A percentile compares a stretch with the other conserved stretches of the same genome.
Conservation (phyloP, 805 yeast species). For the Kluyveromyces aestuarii region DNA sequence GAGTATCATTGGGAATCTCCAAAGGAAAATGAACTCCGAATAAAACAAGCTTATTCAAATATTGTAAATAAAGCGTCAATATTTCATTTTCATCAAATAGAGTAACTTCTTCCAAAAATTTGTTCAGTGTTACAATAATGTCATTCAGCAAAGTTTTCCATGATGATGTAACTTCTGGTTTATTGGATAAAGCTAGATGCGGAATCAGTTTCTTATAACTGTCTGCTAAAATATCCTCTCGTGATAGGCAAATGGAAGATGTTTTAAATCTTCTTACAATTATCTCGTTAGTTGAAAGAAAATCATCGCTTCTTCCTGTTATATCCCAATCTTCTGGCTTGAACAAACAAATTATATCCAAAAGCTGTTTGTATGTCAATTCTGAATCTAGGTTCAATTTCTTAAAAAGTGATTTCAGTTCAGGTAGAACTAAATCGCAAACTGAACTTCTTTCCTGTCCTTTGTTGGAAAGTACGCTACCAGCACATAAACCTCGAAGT, state of each 20-base stretch:
- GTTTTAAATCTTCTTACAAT: slow-evolving; percentile 17
- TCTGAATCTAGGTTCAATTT: slow-evolving; percentile 17
- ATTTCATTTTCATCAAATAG: slow-evolving; percentile 7
- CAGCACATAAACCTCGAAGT: slow-evolving; percentile 23
- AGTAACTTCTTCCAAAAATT: slow-evolving; percentile 15
- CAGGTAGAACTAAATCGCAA: slow-evolving; percentile 16
- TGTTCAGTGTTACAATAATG: slow-evolving; percentile 14
- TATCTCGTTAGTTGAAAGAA: slow-evolving; percentile 12
- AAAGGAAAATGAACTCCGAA: slow-evolving; percentile 21
- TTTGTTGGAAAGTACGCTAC: slow-evolving; percentile 15
- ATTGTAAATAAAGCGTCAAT: slow-evolving; percentile 13
- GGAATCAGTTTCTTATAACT: slow-evolving; percentile 13
- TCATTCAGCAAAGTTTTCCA: slow-evolving; percentile 18
- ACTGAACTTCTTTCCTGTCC: slow-evolving; percentile 16
- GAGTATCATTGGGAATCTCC: slow-evolving; percentile 15
- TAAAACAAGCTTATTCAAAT: slow-evolving; percentile 21
- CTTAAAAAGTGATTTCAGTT: slow-evolving; percentile 14
- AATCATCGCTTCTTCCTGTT: slow-evolving; percentile 15
- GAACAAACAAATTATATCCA: slow-evolving; percentile 20
- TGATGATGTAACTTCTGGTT: slow-evolving; percentile 17
- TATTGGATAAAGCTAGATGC: slow-evolving; percentile 13
- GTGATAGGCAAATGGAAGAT: slow-evolving; percentile 8
- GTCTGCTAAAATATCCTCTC: slow-evolving; percentile 8
- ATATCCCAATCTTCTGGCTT: slow-evolving; percentile 25
- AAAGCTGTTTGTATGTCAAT: slow-evolving; percentile 14